These are phyloP conservation scores for Ganoderma meredithae DNA, from an alignment of 1,284 basidiomycete genomes.

Conservation along the genomic window DNA sequence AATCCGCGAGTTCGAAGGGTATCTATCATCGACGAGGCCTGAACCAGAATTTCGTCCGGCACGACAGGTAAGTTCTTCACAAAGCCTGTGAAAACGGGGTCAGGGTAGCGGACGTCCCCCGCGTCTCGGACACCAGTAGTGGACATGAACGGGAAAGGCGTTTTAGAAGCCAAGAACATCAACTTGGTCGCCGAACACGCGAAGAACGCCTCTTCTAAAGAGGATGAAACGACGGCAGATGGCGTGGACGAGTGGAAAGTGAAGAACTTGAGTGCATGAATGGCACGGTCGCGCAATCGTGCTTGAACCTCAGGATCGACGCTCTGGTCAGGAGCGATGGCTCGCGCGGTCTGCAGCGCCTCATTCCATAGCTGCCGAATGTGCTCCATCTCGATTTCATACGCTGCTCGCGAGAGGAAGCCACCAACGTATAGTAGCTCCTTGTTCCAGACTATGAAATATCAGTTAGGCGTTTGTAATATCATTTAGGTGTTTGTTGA, in stretches of 20 bases:
- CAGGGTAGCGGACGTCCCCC: constrained; percentile 80
- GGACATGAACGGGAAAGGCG: constrained; percentile 78
- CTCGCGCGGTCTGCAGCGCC: constrained; percentile 42
- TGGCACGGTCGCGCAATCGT: constrained; percentile 67
- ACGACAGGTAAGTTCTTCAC: constrained; percentile 84
- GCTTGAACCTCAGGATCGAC: constrained; percentile 48
- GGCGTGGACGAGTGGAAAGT: constrained; percentile 90
- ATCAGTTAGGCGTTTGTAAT: constrained; percentile 3
- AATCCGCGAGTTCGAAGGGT: constrained; percentile 73
- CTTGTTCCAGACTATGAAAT: constrained; percentile 79
- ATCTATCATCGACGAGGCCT: constrained; percentile 72
- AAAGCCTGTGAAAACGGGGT: constrained; percentile 79
- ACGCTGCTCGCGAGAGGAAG: constrained; percentile 82
- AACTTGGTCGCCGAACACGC: constrained; percentile 51
- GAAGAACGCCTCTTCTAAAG: constrained; percentile 88
- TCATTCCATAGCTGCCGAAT: constrained; percentile 65
- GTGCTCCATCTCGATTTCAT: constrained; percentile 83
- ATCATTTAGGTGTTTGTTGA: constrained; percentile 7
- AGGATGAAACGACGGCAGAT: constrained; percentile 81
- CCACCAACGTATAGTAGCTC: constrained; percentile 89
- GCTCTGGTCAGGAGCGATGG: constrained; percentile 38
- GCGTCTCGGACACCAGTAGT: constrained; percentile 80
- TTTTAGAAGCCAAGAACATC: constrained; percentile 40
- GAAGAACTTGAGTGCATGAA: constrained; percentile 92
- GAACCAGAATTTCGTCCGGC: constrained; percentile 68